Percentiles rank a stretch among this genome's conserved stretches.
Evolutionary conservation across 306 rosid genomes (phyloP).

Genomic region (Pterocarpus santalinus): DNA sequence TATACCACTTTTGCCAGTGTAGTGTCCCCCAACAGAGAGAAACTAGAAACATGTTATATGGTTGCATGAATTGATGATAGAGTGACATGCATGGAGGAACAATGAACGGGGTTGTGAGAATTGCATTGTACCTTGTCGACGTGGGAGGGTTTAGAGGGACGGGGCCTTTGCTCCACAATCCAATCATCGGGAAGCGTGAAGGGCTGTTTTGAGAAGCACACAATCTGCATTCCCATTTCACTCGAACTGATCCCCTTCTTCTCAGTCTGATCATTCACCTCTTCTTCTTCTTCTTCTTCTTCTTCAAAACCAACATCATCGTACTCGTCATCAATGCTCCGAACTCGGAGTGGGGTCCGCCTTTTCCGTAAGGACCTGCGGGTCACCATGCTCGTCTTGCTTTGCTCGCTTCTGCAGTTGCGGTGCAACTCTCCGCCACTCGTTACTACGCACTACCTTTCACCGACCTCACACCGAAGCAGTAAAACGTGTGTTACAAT

Average conservation of each 20-base stretch:
- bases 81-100: conserved; percentile 30
- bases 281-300: neutral
- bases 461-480: too few species aligned
- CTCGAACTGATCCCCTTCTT: neutral
- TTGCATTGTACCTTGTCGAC: conserved; percentile 52
- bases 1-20: too few species aligned
- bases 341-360: conserved; percentile 33
- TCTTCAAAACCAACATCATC: neutral
- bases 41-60: too few species aligned
- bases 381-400: neutral
- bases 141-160: conserved; percentile 15
- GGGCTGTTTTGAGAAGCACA: conserved; percentile 2
- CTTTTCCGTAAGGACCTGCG: conserved; percentile 17
- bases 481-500: too few species aligned
- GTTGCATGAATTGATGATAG: too few species aligned
- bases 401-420: neutral
- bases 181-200: conserved; percentile 64
- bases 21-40: too few species aligned
- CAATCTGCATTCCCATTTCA: conserved; percentile 41
- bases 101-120: neutral
- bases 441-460: too few species aligned
- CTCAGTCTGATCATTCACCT: neutral
- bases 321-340: neutral
- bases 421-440: neutral
- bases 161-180: conserved; percentile 56